These are phyloP conservation scores for Tylopilus rubrobrunneus DNA, from an alignment of 768 basidiomycete genomes.

Conservation along the genomic window DNA sequence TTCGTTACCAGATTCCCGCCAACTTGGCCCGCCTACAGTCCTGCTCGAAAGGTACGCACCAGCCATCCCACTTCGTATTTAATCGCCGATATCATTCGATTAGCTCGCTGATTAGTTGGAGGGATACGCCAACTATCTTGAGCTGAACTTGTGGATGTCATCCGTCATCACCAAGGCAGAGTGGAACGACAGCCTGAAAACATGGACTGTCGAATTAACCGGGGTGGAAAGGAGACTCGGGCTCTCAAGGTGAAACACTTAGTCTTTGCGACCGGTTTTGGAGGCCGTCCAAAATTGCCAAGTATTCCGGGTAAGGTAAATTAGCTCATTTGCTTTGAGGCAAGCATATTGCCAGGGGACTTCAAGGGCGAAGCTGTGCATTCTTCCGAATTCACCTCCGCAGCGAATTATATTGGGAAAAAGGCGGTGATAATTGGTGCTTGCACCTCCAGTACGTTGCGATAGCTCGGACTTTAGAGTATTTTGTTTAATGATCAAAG, in stretches of 20 bases:
- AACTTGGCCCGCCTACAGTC: constrained; percentile 52
- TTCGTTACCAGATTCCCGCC: constrained; percentile 44
- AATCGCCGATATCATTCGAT: neutral
- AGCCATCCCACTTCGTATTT: neutral
- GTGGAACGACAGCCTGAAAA: constrained; percentile 36
- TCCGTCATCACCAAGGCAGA: constrained; percentile 37
- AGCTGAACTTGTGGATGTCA: constrained; percentile 62
- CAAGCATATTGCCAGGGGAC: constrained; percentile 24
- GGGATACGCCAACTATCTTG: constrained; percentile 53
- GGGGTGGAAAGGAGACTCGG: constrained; percentile 31
- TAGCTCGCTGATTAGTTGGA: constrained; percentile 69
- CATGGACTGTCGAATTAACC: constrained; percentile 45
- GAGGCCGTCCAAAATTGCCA: constrained; percentile 43
- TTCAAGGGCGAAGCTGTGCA: constrained; percentile 57
- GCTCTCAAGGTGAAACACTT: constrained; percentile 45
- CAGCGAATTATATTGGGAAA: constrained; percentile 51
- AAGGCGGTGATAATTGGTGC: constrained; percentile 67
- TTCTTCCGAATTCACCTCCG: constrained; percentile 47
- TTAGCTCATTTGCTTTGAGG: neutral
- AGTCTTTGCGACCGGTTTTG: constrained; percentile 54
- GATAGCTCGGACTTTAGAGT: neutral
- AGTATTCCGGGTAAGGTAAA: constrained; percentile 40
- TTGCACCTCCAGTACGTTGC: constrained; percentile 52
- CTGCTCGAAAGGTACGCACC: constrained; percentile 43
- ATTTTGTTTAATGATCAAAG: constrained; percentile 17